Evolutionary conservation across 2,329 filamentous ascomycete genomes (phyloP).

Genomic region (Phialophora expanda): DNA sequence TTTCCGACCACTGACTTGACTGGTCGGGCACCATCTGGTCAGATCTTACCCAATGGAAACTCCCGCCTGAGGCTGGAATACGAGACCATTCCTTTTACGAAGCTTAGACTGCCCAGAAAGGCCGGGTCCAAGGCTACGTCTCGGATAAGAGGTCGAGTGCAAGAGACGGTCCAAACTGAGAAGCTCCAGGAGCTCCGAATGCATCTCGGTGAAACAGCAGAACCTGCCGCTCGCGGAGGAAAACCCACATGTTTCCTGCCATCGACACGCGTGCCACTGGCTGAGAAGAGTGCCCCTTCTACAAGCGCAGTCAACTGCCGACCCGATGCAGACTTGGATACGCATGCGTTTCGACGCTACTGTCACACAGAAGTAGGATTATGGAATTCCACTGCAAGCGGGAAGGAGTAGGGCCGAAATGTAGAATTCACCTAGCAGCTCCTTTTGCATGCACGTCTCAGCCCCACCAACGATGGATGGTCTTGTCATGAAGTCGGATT

Average conservation of each 20-base stretch:
- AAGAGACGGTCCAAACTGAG: neutral
- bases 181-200: neutral
- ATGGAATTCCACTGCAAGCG: neutral
- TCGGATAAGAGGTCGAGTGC: neutral
- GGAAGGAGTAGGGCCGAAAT: neutral
- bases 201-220: neutral
- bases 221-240: neutral
- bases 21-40: slow-evolving; percentile 8
- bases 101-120: neutral
- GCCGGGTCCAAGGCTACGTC: neutral
- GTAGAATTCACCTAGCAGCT: neutral
- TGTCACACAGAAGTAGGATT: neutral
- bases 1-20: slow-evolving; percentile 3
- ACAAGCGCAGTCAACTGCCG: neutral
- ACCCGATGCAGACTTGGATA: neutral
- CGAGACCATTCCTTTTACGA: neutral
- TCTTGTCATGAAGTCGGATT: neutral
- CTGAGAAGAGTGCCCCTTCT: neutral
- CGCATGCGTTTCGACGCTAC: neutral
- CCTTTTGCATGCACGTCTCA: neutral
- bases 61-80: neutral
- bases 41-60: slow-evolving; percentile 10
- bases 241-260: slow-evolving; percentile 1
- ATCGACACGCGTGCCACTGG: neutral
- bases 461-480: neutral